phyloP scores from a whole-genome alignment of 345 rosid genomes.

The Punica granatum region DNA sequence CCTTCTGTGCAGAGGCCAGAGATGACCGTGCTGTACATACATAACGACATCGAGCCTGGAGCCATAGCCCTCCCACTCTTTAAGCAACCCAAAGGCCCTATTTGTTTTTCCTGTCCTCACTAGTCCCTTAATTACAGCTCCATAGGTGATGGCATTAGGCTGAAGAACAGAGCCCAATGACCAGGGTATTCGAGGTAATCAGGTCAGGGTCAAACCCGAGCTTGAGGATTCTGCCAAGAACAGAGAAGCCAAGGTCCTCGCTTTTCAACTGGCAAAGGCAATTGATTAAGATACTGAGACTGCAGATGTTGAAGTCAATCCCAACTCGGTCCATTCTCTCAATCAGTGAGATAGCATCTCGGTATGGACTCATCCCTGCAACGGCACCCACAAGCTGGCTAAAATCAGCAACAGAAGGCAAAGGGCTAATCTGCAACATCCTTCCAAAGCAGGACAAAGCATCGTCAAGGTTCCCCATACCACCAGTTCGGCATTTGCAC shows the following conservation, averaged over 20 bases:
- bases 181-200: neutral
- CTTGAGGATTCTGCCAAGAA: neutral
- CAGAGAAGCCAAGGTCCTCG: neutral
- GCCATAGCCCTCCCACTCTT: constrained; percentile 1
- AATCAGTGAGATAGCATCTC: neutral
- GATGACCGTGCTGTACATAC: no score
- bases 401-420: constrained; percentile 5
- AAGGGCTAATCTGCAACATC: neutral
- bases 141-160: neutral
- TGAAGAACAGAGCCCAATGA: neutral
- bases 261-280: constrained; percentile 1
- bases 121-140: neutral
- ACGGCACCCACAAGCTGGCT: constrained; percentile 6
- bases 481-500: constrained; percentile 2
- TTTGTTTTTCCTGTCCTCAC: neutral
- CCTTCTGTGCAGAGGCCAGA: no score
- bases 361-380: constrained; percentile 3
- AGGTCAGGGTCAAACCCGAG: neutral
- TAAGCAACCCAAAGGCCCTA: neutral
- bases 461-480: no score
- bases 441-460: neutral
- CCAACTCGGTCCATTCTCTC: neutral
- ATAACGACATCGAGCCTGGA: no score
- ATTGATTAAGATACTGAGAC: neutral
- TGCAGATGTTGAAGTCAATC: neutral